phyloP scores from a whole-genome alignment of 805 yeast genomes.

The Kazachstania taianensis region DNA sequence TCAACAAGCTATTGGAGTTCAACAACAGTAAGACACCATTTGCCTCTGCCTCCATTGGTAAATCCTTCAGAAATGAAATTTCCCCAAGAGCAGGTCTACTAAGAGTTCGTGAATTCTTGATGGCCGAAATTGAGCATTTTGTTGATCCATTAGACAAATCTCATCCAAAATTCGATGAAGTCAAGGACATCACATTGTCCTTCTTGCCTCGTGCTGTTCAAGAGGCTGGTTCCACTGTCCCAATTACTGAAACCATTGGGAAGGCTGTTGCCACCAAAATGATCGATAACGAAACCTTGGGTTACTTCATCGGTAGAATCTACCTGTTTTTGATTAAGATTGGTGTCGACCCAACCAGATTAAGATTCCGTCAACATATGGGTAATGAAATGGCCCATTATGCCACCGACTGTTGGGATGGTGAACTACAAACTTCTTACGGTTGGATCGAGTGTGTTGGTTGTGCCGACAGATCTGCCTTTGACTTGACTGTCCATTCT shows the following conservation, averaged over 20 bases:
- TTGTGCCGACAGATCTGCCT: conserved; percentile 98
- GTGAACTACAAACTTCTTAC: conserved; percentile 87
- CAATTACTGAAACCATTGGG: conserved; percentile 60
- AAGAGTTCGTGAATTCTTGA: conserved; percentile 95
- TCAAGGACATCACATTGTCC: conserved; percentile 59
- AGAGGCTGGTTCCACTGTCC: conserved; percentile 69
- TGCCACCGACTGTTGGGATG: conserved; percentile 99
- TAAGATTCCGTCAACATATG: conserved; percentile 98
- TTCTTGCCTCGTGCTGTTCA: conserved; percentile 85
- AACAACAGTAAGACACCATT: conserved; percentile 97
- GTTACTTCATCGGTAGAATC: conserved; percentile 93
- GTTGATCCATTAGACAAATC: conserved; percentile 87
- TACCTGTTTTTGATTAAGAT: conserved; percentile 73
- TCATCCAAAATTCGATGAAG: conserved; percentile 71
- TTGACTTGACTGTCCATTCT: conserved; percentile 90
- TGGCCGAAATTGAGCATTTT: conserved; percentile 99
- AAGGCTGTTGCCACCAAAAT: conserved; percentile 82
- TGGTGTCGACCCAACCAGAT: conserved; percentile 75
- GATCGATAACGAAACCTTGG: conserved; percentile 95
- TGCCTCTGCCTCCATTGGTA: conserved; percentile 98
- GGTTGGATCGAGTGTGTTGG: conserved; percentile 99
- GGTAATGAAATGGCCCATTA: conserved; percentile 99
- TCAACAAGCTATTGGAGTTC: conserved; percentile 83
- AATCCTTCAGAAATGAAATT: conserved; percentile 97
- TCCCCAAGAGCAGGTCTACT: conserved; percentile 96